Evolutionary conservation across 345 rosid species (phyloP).

Genomic region (Eucalyptus erythrocorys): DNA sequence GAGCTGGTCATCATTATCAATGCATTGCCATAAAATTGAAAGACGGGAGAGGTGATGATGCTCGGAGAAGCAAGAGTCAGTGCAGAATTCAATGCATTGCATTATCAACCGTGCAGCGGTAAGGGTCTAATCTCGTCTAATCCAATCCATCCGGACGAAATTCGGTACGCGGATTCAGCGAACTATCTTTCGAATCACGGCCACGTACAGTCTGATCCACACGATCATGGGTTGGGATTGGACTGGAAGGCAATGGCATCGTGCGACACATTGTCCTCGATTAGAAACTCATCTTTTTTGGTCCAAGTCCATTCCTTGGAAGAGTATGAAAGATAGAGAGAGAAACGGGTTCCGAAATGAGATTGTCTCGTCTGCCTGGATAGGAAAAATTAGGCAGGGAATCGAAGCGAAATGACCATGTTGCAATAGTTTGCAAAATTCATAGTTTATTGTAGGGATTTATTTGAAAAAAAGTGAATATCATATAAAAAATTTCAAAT

Average conservation of each 20-base stretch:
- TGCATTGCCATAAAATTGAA: no score
- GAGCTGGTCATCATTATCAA: background rate
- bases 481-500: no score
- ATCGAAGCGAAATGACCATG: no score
- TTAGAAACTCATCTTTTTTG: no score
- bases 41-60: background rate
- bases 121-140: background rate
- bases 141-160: background rate
- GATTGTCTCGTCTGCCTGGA: accelerated
- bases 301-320: background rate
- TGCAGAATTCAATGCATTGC: background rate
- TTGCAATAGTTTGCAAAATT: no score
- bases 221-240: background rate
- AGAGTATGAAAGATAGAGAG: no score
- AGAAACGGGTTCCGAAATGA: no score
- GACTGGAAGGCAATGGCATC: no score
- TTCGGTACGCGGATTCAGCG: no score
- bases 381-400: accelerated
- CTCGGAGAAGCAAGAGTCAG: background rate
- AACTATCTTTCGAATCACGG: background rate
- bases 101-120: background rate
- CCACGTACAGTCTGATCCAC: background rate
- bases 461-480: no score
- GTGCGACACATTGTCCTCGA: no score
- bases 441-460: no score